A percentile compares a stretch with the other conserved stretches of the same genome.
These are phyloP conservation scores for Melaleuca quinquenervia DNA, from an alignment of 345 rosid genomes.

Conservation along the genomic window DNA sequence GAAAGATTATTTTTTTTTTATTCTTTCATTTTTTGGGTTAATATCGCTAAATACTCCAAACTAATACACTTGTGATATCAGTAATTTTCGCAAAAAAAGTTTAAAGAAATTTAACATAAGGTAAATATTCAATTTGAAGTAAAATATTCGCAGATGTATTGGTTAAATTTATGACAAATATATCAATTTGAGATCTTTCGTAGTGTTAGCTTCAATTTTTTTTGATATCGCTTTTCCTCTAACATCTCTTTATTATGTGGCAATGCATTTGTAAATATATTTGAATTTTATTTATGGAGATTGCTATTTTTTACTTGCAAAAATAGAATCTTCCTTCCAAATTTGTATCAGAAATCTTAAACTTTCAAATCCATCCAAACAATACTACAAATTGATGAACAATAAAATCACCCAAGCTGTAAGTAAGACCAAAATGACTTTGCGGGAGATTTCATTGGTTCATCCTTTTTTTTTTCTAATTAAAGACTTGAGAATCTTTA, in stretches of 20 bases:
- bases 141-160: no score
- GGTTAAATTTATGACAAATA: no score
- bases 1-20: background rate
- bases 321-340: background rate
- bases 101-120: background rate
- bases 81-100: background rate
- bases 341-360: background rate
- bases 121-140: no score
- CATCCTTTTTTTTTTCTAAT: background rate
- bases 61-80: no score
- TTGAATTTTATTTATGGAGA: background rate
- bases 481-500: background rate
- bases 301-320: background rate
- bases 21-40: background rate
- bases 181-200: no score
- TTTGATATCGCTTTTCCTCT: background rate
- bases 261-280: background rate
- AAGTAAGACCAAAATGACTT: background rate
- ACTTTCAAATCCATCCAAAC: background rate
- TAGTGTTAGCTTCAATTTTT: no score
- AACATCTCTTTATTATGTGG: background rate
- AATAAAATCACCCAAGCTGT: background rate
- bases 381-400: background rate
- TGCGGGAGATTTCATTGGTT: accelerated
- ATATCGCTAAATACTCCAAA: no score